These are phyloP conservation scores for Trichosporon coremiiforme DNA, from an alignment of 1,284 basidiomycete genomes.

Conservation along the genomic window DNA sequence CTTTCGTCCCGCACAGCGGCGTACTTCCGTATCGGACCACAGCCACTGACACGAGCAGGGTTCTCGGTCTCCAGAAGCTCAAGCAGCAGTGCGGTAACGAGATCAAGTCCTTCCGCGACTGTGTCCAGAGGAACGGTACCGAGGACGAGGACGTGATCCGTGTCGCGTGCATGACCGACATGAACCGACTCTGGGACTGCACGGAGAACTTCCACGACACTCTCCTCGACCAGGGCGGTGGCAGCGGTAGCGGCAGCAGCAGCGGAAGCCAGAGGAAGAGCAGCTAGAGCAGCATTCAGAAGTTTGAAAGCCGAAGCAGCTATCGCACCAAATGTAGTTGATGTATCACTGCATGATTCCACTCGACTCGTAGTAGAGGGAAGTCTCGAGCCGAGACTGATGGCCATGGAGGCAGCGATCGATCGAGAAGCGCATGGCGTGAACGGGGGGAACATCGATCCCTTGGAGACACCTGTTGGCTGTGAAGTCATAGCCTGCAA, in stretches of 20 bases:
- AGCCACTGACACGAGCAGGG: constrained; percentile 30
- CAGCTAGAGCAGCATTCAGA: background rate
- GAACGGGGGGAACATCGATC: no score
- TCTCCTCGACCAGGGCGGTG: constrained; percentile 29
- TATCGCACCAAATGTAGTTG: background rate
- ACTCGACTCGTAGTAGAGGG: no score
- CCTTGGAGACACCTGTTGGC: no score
- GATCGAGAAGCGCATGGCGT: background rate
- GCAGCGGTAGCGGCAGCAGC: constrained; percentile 16
- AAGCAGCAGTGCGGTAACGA: constrained; percentile 45
- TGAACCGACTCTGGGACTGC: constrained; percentile 53
- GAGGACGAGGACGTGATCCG: constrained; percentile 42
- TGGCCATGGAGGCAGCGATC: background rate
- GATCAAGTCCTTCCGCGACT: constrained; percentile 47
- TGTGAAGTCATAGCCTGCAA: no score
- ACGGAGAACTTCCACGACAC: constrained; percentile 36
- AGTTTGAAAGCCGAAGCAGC: background rate
- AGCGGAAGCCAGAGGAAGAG: background rate
- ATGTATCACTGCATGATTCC: background rate
- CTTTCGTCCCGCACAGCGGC: background rate
- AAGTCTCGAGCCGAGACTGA: no score
- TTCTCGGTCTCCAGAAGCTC: constrained; percentile 50
- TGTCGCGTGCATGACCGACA: constrained; percentile 39
- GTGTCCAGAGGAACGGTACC: constrained; percentile 43
- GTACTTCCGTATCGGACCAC: background rate